Conservation (phyloP, 2,329 filamentous ascomycete species). For the Clonostachys sp. region DNA sequence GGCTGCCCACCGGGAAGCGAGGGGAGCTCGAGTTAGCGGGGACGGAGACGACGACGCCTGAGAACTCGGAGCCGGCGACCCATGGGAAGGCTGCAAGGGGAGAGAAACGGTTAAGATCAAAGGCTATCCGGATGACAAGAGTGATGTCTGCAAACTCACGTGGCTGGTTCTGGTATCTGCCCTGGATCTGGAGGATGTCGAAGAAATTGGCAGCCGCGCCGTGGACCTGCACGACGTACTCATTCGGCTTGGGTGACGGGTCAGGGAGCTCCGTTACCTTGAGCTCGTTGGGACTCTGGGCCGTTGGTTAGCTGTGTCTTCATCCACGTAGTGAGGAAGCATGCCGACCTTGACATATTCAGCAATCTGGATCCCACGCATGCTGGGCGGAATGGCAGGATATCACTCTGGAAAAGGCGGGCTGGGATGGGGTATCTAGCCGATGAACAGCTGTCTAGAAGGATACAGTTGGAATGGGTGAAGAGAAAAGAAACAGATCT, state of each 20-base stretch:
- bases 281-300: conserved; percentile 73
- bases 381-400: conserved; percentile 28
- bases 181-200: conserved; percentile 90
- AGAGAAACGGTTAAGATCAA: not conserved
- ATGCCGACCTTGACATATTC: conserved; percentile 66
- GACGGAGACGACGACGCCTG: conserved; percentile 67
- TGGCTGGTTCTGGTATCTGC: conserved; percentile 92
- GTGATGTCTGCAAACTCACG: conserved; percentile 27
- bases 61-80: conserved; percentile 84
- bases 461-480: no score
- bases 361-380: conserved; percentile 71
- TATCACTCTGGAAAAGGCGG: no score
- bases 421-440: no score
- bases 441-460: no score
- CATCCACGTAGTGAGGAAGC: not conserved
- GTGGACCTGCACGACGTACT: conserved; percentile 86
- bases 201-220: conserved; percentile 94
- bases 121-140: not conserved
- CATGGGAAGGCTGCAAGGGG: conserved; percentile 64
- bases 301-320: not conserved
- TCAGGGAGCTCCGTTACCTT: conserved; percentile 70
- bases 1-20: conserved; percentile 71
- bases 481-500: no score
- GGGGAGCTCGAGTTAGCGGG: conserved; percentile 45
- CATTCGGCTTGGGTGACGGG: conserved; percentile 62